A percentile compares a stretch with the other conserved stretches of the same genome.
These are phyloP conservation scores for Talaromyces sp. DNA, from an alignment of 2,329 filamentous ascomycete species.

Conservation along the genomic window DNA sequence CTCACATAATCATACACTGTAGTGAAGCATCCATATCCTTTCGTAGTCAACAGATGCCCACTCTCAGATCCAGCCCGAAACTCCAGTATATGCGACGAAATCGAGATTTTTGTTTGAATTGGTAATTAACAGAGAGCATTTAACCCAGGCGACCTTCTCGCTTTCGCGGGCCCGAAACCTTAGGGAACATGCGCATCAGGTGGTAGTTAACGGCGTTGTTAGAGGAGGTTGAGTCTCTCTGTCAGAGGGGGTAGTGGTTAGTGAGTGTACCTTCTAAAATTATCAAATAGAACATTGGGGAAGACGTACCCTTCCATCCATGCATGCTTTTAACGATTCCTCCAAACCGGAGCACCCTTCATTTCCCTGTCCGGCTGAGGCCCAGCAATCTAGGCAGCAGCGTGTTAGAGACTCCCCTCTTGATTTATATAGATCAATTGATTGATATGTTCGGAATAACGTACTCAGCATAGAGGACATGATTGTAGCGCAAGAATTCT, in stretches of 20 bases:
- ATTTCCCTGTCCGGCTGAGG: slow-evolving; percentile 45
- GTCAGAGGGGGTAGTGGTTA: slow-evolving; percentile 16
- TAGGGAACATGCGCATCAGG: slow-evolving; percentile 70
- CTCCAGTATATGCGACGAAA: slow-evolving; percentile 15
- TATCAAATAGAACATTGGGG: not conserved
- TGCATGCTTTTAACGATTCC: slow-evolving; percentile 62
- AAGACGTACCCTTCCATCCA: slow-evolving; percentile 71
- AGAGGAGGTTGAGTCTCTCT: slow-evolving; percentile 56
- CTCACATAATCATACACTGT: slow-evolving; percentile 14
- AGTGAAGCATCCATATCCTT: not conserved
- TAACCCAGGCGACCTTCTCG: slow-evolving; percentile 49
- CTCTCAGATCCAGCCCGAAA: slow-evolving; percentile 13
- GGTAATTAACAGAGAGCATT: not conserved
- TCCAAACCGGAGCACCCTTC: slow-evolving; percentile 60
- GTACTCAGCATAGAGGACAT: slow-evolving; percentile 67
- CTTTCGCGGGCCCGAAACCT: slow-evolving; percentile 69
- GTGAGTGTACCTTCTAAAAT: not conserved
- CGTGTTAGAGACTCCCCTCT: not conserved
- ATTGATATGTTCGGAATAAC: slow-evolving; percentile 21
- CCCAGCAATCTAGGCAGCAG: slow-evolving; percentile 43
- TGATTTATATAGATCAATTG: not conserved
- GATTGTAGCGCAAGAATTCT: slow-evolving; percentile 62
- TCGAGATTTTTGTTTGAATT: not conserved
- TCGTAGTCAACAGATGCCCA: not conserved
- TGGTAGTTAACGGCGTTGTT: slow-evolving; percentile 92